Percentiles rank a stretch among this genome's conserved stretches.
Evolutionary conservation across 2,329 filamentous ascomycete species (phyloP).

Genomic region (Fusarium sacchari): DNA sequence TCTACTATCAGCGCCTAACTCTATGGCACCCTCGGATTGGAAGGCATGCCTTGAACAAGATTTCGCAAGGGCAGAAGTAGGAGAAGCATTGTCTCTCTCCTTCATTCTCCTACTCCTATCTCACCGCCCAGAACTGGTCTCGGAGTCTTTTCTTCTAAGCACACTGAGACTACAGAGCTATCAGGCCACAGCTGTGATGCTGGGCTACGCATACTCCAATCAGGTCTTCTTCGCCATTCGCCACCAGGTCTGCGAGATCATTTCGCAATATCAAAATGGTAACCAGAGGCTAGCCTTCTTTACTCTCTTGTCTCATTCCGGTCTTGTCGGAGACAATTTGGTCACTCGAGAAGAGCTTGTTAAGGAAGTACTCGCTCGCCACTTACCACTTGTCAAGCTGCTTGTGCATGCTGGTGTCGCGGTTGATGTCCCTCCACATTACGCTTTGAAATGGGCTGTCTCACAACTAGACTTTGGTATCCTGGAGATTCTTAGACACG

Average conservation of each 20-base stretch:
- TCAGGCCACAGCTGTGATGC: not conserved
- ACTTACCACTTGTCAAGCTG: not conserved
- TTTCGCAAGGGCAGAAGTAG: not conserved
- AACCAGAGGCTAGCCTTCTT: not conserved
- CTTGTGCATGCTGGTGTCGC: not conserved
- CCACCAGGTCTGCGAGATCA: not conserved
- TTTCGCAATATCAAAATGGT: not conserved
- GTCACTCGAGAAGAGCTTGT: conserved; percentile 9
- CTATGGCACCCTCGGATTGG: not conserved
- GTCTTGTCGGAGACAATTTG: not conserved
- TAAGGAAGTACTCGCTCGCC: not conserved
- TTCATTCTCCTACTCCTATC: not conserved
- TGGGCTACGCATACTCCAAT: conserved; percentile 5
- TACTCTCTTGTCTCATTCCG: not conserved
- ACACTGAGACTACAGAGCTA: not conserved
- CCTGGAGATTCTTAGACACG: not conserved
- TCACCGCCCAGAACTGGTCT: not conserved
- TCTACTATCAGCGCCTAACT: not conserved
- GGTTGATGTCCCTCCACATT: not conserved
- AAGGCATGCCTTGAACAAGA: conserved; percentile 1
- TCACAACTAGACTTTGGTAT: conserved; percentile 2
- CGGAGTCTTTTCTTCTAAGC: not conserved
- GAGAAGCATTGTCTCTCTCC: not conserved
- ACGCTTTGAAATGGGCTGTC: not conserved
- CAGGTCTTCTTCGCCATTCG: not conserved